Evolutionary conservation across 192 early-diverging fungal species (phyloP), one percentile per base, ranked within the genome.

Genomic region (Fimicolochytrium jonesii): DNA sequence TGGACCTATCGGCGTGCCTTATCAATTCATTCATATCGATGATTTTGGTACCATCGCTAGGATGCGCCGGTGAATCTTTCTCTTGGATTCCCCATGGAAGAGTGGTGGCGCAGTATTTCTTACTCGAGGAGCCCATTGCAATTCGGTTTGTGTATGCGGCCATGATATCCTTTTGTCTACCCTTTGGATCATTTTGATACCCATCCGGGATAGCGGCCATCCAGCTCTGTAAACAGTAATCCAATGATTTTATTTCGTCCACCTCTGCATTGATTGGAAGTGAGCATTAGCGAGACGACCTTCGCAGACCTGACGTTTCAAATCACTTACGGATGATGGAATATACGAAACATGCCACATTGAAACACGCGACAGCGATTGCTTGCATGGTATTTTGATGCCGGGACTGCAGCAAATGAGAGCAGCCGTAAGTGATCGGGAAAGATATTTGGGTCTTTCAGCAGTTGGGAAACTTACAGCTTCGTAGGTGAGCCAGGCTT

Each of bases 311-410:
- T 41, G 10, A 41, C n/a, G 20, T 42, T 15, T 42, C 41, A 18
- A 50, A 25, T 9, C 13, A 60, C 39, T 36, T 67, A 52, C 57
- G 64, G n/a, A 61, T 39, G 50, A 67, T 61, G 44, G 59, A 37
- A 30, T 72, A 72, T 15, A 28, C 70, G 13, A 72, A 35, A 41
- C 30, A 58, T 20, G 59, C 49, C 43, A 59, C 35, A 49, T 72
- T 72, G 35, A 72, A 68, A 3, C 54, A 4, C 6, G 39, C 57
- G 3, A 72, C 70, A 10, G 70, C 70, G 11, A 72, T 28, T 15
- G 59, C 58, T 56, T 69, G 68, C 61, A 66, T 65, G 23, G 68
- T 66, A 35, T 69, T 69, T 30, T 63, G 54, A 42, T 62, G 56
- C 2, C 17, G 11, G 35, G 33, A 55, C 53, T 55, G 53, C 6